phyloP scores from a whole-genome alignment of 2,329 filamentous ascomycete species.

The Fusarium sp. region DNA sequence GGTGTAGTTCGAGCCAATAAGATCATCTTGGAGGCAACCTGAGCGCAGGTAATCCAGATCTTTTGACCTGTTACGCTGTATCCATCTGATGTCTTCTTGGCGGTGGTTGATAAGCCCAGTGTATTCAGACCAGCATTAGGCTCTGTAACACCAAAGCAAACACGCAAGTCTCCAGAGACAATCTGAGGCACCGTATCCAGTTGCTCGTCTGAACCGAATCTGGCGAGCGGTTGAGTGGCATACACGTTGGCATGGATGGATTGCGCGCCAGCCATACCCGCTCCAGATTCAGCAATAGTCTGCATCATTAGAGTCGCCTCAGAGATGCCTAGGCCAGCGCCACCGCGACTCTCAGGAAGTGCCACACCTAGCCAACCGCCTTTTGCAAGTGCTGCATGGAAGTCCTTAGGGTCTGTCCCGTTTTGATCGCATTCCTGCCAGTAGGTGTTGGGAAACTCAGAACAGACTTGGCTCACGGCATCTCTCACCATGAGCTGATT shows the following conservation, averaged over 20 bases:
- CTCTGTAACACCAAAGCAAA: slow-evolving; percentile 86
- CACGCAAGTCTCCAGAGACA: slow-evolving; percentile 76
- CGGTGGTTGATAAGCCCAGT: slow-evolving; percentile 73
- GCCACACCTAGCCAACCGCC: slow-evolving; percentile 87
- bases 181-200: slow-evolving; percentile 73
- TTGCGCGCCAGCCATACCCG: slow-evolving; percentile 78
- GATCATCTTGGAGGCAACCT: slow-evolving; percentile 86
- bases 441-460: slow-evolving; percentile 79
- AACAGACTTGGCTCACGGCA: slow-evolving; percentile 74
- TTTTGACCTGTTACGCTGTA: slow-evolving; percentile 83
- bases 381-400: slow-evolving; percentile 78
- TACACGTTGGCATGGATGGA: slow-evolving; percentile 76
- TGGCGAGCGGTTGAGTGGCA: slow-evolving; percentile 78
- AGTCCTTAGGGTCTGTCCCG: slow-evolving; percentile 77
- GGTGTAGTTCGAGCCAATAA: slow-evolving; percentile 81
- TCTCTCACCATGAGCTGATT: slow-evolving; percentile 79
- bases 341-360: slow-evolving; percentile 78
- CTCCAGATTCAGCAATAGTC: slow-evolving; percentile 80
- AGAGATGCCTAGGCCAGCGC: slow-evolving; percentile 79
- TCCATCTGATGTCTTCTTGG: slow-evolving; percentile 63
- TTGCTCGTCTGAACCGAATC: slow-evolving; percentile 76
- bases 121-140: slow-evolving; percentile 85
- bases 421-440: slow-evolving; percentile 80
- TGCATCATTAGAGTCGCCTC: slow-evolving; percentile 92
- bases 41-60: slow-evolving; percentile 89